These are phyloP conservation scores for Aspergillus amoenus DNA, from an alignment of 2,329 filamentous ascomycete genomes.

Conservation along the genomic window DNA sequence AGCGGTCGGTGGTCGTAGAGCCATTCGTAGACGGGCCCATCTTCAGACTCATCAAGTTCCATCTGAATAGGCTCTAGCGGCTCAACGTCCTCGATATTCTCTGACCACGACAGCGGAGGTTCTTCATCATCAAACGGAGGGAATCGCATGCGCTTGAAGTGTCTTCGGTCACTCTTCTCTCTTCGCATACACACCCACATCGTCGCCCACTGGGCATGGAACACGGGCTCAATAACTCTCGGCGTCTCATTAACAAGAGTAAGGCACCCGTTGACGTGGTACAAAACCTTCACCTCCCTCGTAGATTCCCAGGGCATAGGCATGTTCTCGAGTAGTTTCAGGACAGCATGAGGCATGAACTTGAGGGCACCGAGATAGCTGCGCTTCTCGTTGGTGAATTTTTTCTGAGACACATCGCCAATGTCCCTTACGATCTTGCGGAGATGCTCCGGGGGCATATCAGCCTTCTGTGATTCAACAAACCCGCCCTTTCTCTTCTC, in stretches of 20 bases:
- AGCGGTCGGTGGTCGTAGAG: constrained; percentile 94
- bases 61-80: constrained; percentile 97
- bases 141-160: constrained; percentile 99
- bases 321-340: constrained; percentile 99
- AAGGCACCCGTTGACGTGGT: constrained; percentile 96
- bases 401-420: constrained; percentile 98
- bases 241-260: constrained; percentile 96
- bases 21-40: constrained; percentile 90
- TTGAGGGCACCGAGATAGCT: constrained; percentile 96
- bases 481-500: constrained; percentile 97
- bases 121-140: constrained; percentile 99
- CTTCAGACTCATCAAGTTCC: constrained; percentile 93
- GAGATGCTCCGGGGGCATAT: constrained; percentile 97
- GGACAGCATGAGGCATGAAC: constrained; percentile 97
- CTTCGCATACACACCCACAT: constrained; percentile 99
- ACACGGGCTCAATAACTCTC: constrained; percentile 94
- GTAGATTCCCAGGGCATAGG: constrained; percentile 99
- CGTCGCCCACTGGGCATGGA: constrained; percentile 97
- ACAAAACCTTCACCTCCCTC: constrained; percentile 94
- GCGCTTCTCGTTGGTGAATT: constrained; percentile 97
- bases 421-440: constrained; percentile 99
- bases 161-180: constrained; percentile 90
- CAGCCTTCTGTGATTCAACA: constrained; percentile 95
- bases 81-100: constrained; percentile 98
- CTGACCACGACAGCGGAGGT: constrained; percentile 93